A percentile compares a stretch with the other conserved stretches of the same genome.
Evolutionary conservation across 2,329 filamentous ascomycete genomes (phyloP).

Genomic region (Cladosporium colombiae): DNA sequence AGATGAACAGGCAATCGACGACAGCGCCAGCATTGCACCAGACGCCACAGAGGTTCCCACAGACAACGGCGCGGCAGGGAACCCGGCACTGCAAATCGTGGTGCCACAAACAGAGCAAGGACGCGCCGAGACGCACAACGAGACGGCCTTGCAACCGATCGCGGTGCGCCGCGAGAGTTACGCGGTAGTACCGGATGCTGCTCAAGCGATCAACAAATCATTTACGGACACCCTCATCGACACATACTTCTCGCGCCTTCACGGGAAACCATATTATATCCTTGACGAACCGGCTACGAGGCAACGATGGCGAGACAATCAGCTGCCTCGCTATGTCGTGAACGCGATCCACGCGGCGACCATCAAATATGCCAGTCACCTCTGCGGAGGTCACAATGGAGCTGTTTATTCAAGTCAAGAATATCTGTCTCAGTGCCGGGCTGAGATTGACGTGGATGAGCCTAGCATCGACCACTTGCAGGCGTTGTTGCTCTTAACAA

Average conservation of each 20-base stretch:
- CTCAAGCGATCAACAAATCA: conserved; percentile 23
- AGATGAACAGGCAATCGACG: conserved; percentile 14
- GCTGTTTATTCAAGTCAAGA: conserved; percentile 70
- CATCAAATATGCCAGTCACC: conserved; percentile 67
- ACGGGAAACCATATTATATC: conserved; percentile 80
- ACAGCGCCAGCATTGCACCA: conserved; percentile 14
- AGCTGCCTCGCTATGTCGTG: conserved; percentile 56
- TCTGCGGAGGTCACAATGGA: conserved; percentile 63
- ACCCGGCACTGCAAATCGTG: neutral
- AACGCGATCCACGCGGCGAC: conserved; percentile 56
- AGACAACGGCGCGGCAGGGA: neutral
- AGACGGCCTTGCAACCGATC: conserved; percentile 3
- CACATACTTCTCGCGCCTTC: conserved; percentile 75
- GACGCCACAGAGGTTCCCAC: conserved; percentile 4
- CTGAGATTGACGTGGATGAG: conserved; percentile 74
- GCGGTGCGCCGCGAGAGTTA: conserved; percentile 13
- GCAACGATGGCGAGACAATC: conserved; percentile 69
- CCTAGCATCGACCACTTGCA: conserved; percentile 78
- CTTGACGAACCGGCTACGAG: conserved; percentile 75
- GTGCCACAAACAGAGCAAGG: neutral
- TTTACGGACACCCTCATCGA: conserved; percentile 53
- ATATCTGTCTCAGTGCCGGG: conserved; percentile 68
- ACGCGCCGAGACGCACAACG: conserved; percentile 1
- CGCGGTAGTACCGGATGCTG: conserved; percentile 1
- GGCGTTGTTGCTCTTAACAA: conserved; percentile 71